phyloP scores from a whole-genome alignment of 2,329 filamentous ascomycete species.

The Ceratocystis destructans region DNA sequence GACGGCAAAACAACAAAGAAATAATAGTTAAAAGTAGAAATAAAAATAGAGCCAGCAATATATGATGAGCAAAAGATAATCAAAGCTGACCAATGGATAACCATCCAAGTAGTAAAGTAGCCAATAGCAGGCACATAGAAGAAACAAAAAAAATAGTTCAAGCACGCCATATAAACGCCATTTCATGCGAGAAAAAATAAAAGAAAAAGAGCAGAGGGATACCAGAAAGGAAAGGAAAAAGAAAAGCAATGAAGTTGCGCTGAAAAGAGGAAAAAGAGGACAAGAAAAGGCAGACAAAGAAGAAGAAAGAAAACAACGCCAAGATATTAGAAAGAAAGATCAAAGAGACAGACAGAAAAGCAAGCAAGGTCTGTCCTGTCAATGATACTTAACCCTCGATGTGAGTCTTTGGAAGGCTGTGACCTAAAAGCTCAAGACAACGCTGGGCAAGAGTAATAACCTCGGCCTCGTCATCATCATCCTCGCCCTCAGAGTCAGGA shows the following conservation, averaged over 20 bases:
- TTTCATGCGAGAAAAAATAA: slow-evolving; percentile 13
- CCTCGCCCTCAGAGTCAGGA: slow-evolving; percentile 51
- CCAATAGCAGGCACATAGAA: not conserved
- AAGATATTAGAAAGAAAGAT: not conserved
- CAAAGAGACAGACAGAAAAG: not conserved
- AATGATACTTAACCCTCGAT: slow-evolving; percentile 53
- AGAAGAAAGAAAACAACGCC: not conserved
- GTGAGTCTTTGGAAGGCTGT: slow-evolving; percentile 61
- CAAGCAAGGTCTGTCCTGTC: slow-evolving; percentile 12
- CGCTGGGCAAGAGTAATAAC: slow-evolving; percentile 82
- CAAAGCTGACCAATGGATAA: not conserved
- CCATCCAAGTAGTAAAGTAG: not conserved
- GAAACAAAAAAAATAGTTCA: not conserved
- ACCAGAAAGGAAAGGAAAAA: not conserved
- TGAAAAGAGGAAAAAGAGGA: slow-evolving; percentile 20
- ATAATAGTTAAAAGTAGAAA: not conserved
- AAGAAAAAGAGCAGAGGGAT: not conserved
- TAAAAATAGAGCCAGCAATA: not conserved
- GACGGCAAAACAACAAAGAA: not conserved
- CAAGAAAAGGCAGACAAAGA: slow-evolving; percentile 14
- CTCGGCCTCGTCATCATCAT: slow-evolving; percentile 83
- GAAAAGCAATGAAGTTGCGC: slow-evolving; percentile 6
- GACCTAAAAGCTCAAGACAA: slow-evolving; percentile 74
- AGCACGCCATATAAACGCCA: slow-evolving; percentile 17
- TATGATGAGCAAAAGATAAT: not conserved